Percentiles rank a stretch among this genome's conserved stretches.
Evolutionary conservation across 2,329 filamentous ascomycete genomes (phyloP).

Genomic region (Ceratocystis colombiana): DNA sequence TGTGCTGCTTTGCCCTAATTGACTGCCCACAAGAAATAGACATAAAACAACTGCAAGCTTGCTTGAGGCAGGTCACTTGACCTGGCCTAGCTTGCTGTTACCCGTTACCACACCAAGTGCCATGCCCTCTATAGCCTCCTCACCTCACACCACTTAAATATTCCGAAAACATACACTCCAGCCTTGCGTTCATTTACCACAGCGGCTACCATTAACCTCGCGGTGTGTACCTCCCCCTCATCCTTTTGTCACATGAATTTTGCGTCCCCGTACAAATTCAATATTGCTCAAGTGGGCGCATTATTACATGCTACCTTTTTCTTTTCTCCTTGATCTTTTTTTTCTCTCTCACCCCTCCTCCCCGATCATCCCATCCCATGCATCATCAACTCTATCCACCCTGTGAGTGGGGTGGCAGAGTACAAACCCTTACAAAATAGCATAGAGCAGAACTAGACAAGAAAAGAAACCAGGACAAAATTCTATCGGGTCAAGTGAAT

Average conservation of each 20-base stretch:
- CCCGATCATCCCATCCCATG: background rate
- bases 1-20: background rate
- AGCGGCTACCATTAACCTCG: no score
- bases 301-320: background rate
- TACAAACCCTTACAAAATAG: background rate
- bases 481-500: background rate
- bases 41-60: background rate
- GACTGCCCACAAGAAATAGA: background rate
- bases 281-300: background rate
- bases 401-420: background rate
- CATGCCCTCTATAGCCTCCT: background rate
- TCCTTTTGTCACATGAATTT: constrained; percentile 10
- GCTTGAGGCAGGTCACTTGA: background rate
- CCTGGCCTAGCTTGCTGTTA: background rate
- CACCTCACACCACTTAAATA: constrained; percentile 1
- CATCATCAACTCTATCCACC: background rate
- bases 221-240: background rate
- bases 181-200: background rate
- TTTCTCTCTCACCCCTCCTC: background rate
- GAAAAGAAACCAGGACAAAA: background rate
- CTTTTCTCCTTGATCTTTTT: background rate
- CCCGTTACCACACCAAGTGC: background rate
- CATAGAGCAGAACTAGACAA: background rate
- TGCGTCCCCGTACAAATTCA: background rate
- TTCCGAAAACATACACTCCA: background rate